Evolutionary conservation across 495 filamentous ascomycete genomes (phyloP).

Genomic region (Lophium mytilinum): DNA sequence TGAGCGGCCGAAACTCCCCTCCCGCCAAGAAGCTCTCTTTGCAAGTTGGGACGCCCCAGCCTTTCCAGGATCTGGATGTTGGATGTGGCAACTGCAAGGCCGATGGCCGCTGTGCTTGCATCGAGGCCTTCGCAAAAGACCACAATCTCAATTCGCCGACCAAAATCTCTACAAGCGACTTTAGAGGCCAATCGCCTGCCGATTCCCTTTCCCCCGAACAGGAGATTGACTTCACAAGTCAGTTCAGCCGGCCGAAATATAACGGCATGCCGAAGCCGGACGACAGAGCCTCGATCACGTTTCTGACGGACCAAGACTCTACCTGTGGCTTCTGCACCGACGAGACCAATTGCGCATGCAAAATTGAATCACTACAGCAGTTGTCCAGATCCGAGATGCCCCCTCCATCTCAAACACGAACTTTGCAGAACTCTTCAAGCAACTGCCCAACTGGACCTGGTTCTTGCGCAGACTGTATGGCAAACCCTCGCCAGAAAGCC

Average conservation of each 20-base stretch:
- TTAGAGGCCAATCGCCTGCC: neutral
- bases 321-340: slow-evolving; percentile 23
- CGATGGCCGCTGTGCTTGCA: slow-evolving; percentile 12
- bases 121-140: slow-evolving; percentile 9
- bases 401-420: neutral
- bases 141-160: neutral
- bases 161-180: too few species aligned
- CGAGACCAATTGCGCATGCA: slow-evolving; percentile 17
- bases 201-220: slow-evolving; percentile 7
- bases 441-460: slow-evolving; percentile 9
- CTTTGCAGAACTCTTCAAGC: neutral
- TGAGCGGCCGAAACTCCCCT: too few species aligned
- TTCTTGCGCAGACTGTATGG: slow-evolving; percentile 14
- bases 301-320: slow-evolving; percentile 12
- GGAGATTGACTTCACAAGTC: slow-evolving; percentile 25
- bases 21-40: neutral
- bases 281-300: slow-evolving; percentile 6
- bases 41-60: neutral
- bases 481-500: slow-evolving; percentile 18
- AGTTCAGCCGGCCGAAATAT: neutral
- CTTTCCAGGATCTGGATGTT: neutral
- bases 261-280: slow-evolving; percentile 4
- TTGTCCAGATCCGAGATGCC: neutral
- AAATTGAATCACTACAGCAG: slow-evolving; percentile 2
- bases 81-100: slow-evolving; percentile 19